These are phyloP conservation scores for Penicillium taxi DNA, from an alignment of 495 filamentous ascomycete genomes.

Conservation along the genomic window DNA sequence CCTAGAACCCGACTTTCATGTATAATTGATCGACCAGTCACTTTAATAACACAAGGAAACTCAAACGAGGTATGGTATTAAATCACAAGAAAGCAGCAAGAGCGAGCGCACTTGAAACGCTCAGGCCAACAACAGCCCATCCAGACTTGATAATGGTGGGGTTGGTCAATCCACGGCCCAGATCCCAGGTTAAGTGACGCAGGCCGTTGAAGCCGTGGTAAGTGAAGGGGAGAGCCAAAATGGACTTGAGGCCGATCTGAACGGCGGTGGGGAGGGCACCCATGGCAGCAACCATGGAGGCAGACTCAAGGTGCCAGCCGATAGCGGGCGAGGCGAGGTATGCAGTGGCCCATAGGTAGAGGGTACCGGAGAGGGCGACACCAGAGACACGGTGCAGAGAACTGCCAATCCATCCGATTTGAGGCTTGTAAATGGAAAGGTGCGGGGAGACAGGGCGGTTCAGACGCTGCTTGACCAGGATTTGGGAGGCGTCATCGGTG, in stretches of 20 bases:
- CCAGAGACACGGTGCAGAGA: slow-evolving; percentile 77
- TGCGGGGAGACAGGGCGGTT: slow-evolving; percentile 82
- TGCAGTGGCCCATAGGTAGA: slow-evolving; percentile 77
- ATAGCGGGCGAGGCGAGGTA: slow-evolving; percentile 77
- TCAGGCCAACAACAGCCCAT: slow-evolving; percentile 64
- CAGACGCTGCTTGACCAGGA: slow-evolving; percentile 80
- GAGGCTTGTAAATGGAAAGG: slow-evolving; percentile 78
- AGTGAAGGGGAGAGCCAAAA: slow-evolving; percentile 71
- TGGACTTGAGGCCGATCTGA: slow-evolving; percentile 66
- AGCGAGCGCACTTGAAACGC: slow-evolving; percentile 50
- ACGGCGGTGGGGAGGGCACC: slow-evolving; percentile 59
- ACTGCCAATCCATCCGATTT: slow-evolving; percentile 77
- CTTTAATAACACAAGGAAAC: slow-evolving; percentile 37
- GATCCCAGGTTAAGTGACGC: slow-evolving; percentile 86
- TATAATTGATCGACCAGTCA: slow-evolving; percentile 22
- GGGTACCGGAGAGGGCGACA: slow-evolving; percentile 54
- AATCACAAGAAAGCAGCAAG: slow-evolving; percentile 53
- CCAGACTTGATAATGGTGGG: slow-evolving; percentile 64
- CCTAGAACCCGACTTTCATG: slow-evolving; percentile 17
- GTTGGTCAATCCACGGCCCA: slow-evolving; percentile 59
- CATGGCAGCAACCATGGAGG: slow-evolving; percentile 68
- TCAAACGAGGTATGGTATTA: slow-evolving; percentile 15
- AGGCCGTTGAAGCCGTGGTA: slow-evolving; percentile 83
- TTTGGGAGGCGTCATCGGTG: slow-evolving; percentile 50
- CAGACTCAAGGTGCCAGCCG: slow-evolving; percentile 80